phyloP scores from a whole-genome alignment of 495 filamentous ascomycete genomes.

The Penicillium nucicola region DNA sequence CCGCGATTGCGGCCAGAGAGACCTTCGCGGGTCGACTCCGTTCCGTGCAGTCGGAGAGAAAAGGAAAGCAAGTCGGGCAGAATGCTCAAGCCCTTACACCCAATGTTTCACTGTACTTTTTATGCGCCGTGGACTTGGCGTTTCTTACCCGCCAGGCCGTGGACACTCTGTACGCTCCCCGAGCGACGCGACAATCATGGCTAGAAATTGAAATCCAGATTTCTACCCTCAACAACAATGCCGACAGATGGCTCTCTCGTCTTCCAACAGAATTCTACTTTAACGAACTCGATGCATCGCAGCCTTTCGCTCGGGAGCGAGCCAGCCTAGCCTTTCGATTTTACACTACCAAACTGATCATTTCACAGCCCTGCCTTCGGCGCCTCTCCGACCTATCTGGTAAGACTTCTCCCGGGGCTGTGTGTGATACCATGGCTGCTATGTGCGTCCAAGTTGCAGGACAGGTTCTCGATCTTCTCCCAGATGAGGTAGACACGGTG shows the following conservation, averaged over 20 bases:
- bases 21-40: background rate
- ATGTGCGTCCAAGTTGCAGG: constrained; percentile 50
- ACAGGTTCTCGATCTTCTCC: constrained; percentile 47
- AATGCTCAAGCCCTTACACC: too few species aligned
- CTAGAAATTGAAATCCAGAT: constrained; percentile 20
- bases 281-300: constrained; percentile 2
- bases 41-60: too few species aligned
- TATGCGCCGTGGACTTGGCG: constrained; percentile 24
- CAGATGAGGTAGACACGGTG: constrained; percentile 24
- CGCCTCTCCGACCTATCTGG: too few species aligned
- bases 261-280: constrained; percentile 30
- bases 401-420: constrained; percentile 16
- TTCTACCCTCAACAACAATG: constrained; percentile 13
- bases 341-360: constrained; percentile 52
- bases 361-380: constrained; percentile 57
- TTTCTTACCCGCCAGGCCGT: constrained; percentile 20
- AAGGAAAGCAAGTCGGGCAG: too few species aligned
- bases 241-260: constrained; percentile 23
- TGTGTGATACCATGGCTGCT: constrained; percentile 46
- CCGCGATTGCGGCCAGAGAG: too few species aligned
- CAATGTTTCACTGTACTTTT: constrained; percentile 20
- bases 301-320: constrained; percentile 31
- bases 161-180: constrained; percentile 19
- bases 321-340: constrained; percentile 48
- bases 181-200: constrained; percentile 17